Percentiles rank a stretch among this genome's conserved stretches.
Conservation (phyloP, 2,329 filamentous ascomycete species). For the Sclerotinia spermophila region DNA sequence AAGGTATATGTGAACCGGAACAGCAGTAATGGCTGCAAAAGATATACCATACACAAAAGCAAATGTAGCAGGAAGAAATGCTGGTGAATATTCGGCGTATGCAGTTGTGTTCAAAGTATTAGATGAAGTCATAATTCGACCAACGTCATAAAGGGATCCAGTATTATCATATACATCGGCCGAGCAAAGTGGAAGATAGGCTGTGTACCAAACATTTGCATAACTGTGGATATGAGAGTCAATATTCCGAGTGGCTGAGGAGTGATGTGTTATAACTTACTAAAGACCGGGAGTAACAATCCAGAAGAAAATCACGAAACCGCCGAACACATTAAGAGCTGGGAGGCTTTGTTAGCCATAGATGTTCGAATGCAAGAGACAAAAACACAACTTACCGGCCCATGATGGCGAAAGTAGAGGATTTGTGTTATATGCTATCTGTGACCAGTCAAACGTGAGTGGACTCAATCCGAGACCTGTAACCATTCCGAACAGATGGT, state of each 20-base stretch:
- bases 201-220: conserved; percentile 58
- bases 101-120: conserved; percentile 60
- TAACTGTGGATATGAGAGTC: conserved; percentile 41
- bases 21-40: conserved; percentile 66
- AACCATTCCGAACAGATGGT: conserved; percentile 65
- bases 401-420: conserved; percentile 59
- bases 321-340: conserved; percentile 68
- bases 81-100: conserved; percentile 67
- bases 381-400: conserved; percentile 34
- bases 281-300: conserved; percentile 57
- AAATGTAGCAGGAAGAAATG: conserved; percentile 70
- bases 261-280: conserved; percentile 8
- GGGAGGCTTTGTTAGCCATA: conserved; percentile 31
- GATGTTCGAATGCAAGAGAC: neutral
- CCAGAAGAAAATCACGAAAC: conserved; percentile 62
- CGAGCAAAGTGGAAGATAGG: conserved; percentile 66
- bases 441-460: conserved; percentile 72
- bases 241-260: neutral
- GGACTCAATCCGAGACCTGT: conserved; percentile 38
- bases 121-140: conserved; percentile 56
- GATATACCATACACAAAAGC: conserved; percentile 66
- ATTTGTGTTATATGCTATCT: conserved; percentile 45
- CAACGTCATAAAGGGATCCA: conserved; percentile 62
- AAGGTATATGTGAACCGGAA: conserved; percentile 65
- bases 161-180: conserved; percentile 70